Conservation (phyloP, 2,329 filamentous ascomycete genomes). For the Fusarium cicatricum region DNA sequence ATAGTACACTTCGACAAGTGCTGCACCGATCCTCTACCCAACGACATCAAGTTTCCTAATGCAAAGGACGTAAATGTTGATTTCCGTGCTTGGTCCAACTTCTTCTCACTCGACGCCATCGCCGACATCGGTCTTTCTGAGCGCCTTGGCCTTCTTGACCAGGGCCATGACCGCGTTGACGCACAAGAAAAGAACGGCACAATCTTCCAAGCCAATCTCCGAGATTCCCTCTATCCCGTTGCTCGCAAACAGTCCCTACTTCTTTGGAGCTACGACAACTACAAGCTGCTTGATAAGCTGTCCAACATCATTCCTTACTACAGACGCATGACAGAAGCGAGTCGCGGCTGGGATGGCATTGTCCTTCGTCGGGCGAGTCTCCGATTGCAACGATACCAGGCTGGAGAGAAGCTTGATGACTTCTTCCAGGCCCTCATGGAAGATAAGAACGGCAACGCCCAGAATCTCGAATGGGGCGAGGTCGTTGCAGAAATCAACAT, state of each 20-base stretch:
- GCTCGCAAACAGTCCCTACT: constrained; percentile 59
- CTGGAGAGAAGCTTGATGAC: constrained; percentile 64
- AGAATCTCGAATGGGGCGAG: constrained; percentile 62
- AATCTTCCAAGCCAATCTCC: constrained; percentile 55
- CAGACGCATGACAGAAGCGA: constrained; percentile 31
- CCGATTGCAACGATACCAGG: constrained; percentile 32
- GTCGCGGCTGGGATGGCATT: constrained; percentile 52
- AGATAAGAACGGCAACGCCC: constrained; percentile 50
- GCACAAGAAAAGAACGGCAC: constrained; percentile 56
- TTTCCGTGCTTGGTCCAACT: constrained; percentile 60
- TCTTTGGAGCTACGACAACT: constrained; percentile 61
- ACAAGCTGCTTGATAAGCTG: constrained; percentile 55
- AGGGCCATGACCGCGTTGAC: constrained; percentile 54
- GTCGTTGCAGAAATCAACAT: constrained; percentile 63
- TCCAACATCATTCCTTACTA: constrained; percentile 57
- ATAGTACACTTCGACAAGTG: constrained; percentile 53
- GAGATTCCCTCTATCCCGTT: constrained; percentile 60
- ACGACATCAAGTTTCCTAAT: constrained; percentile 36
- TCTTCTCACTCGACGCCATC: constrained; percentile 65
- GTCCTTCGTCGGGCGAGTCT: constrained; percentile 51
- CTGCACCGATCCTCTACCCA: constrained; percentile 50
- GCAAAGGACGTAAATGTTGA: constrained; percentile 56
- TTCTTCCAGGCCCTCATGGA: constrained; percentile 66
- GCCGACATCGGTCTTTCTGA: constrained; percentile 63
- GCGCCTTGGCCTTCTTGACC: constrained; percentile 60